Percentiles rank a stretch among this genome's conserved stretches.
Conservation (phyloP, 1,284 basidiomycete genomes). For the Naganishia sp. region DNA sequence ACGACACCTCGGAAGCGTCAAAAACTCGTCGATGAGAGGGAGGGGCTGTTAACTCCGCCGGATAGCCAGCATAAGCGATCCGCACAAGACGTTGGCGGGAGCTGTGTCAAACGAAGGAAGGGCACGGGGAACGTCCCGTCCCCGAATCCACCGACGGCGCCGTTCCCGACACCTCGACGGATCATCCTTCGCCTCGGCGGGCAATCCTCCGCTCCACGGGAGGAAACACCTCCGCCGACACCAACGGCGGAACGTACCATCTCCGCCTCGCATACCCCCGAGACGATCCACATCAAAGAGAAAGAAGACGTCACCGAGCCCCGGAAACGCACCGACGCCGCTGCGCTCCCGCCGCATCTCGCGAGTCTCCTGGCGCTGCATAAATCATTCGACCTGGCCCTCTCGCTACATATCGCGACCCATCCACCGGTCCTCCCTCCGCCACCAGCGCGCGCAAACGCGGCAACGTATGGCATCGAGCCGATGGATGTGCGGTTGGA, state of each 20-base stretch:
- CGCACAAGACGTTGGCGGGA: not conserved
- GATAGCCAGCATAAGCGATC: constrained; percentile 24
- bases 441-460: constrained; percentile 27
- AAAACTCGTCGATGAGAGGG: not conserved
- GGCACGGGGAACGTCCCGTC: constrained; percentile 30
- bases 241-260: not conserved
- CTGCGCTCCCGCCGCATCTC: constrained; percentile 47
- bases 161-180: constrained; percentile 44
- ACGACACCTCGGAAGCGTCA: constrained; percentile 13
- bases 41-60: constrained; percentile 16
- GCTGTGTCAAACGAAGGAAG: constrained; percentile 6
- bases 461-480: constrained; percentile 19
- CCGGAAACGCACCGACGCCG: constrained; percentile 14
- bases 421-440: constrained; percentile 53
- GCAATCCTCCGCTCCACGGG: not conserved
- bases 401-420: constrained; percentile 52
- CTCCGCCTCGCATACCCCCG: not conserved
- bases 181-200: constrained; percentile 8
- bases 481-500: constrained; percentile 40
- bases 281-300: constrained; percentile 36
- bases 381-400: constrained; percentile 50
- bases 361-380: constrained; percentile 50
- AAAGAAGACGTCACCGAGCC: constrained; percentile 28
- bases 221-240: not conserved
- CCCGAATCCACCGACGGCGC: constrained; percentile 44